Evolutionary conservation across 164 flowering plant genomes (phyloP), one percentile per base, ranked within the genome.

Genomic region (Stephania yunnanensis): DNA sequence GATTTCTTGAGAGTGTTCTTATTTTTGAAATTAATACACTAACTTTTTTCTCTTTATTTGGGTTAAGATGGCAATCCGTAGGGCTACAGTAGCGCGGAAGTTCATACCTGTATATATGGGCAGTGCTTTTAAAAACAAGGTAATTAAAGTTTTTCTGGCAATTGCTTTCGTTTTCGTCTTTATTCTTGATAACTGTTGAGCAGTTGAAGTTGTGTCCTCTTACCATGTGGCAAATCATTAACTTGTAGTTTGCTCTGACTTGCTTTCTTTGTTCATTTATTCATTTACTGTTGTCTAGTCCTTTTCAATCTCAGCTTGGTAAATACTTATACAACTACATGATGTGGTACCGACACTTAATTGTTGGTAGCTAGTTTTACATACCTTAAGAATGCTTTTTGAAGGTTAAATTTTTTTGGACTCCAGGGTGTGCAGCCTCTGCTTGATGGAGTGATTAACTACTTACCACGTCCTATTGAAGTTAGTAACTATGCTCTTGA

Each of bases 91-190:
- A 73, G 88, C 97, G 53, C 87, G 84, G 71, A 96, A 94, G 75
- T 96, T 96, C 80, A 82, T 96, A 50, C 99, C 99, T 46, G 97
- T 96, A 70, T 96, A 92, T 80, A 96, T 96, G 99, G 99, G 99
- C 10, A 96, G 98, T 85, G 99, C 99, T 64, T 94, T 96, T 79
- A 96, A 96, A 80, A 96, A 96, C 84, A 96, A 96, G 98, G 99
- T 96, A 85, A 4, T 46, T 66, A 15, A 72, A 29, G 36, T 19
- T 53, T 50, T 68, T 13, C 29, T 70, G 48, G 30, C 44, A 31
- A 45, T 52, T 48, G 7, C 70, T 73, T 8, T 53, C 61, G 15
- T 64, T 70, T 63, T 67, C 20, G 5, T 13, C 63, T 64, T 31
- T 55, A 36, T 15, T 6, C 46, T 44, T 46, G 25, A 30, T 46